These are phyloP conservation scores for Mycena metata DNA, from an alignment of 768 basidiomycete species.

Conservation along the genomic window DNA sequence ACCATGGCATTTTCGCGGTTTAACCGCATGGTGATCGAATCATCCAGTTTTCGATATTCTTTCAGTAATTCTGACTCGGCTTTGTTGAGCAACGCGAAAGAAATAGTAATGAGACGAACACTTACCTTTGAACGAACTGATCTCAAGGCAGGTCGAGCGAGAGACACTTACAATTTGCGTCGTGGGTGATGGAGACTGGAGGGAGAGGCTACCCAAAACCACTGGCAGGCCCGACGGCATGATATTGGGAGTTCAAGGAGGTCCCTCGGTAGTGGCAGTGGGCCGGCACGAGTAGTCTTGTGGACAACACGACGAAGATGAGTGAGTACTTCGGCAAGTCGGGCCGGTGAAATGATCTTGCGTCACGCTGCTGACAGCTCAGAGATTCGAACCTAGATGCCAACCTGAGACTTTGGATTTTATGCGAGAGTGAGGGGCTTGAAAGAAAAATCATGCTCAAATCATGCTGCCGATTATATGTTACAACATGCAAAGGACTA, in stretches of 20 bases:
- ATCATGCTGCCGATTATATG: constrained; percentile 27
- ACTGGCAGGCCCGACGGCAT: constrained; percentile 54
- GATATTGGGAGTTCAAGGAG: too few relatives aligned
- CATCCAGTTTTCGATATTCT: constrained; percentile 87
- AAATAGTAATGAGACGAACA: not conserved
- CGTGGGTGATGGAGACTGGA: constrained; percentile 77
- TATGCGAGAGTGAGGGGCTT: too few relatives aligned
- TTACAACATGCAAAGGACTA: constrained; percentile 27
- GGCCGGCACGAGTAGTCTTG: too few relatives aligned
- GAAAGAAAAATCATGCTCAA: too few relatives aligned
- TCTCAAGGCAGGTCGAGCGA: constrained; percentile 69
- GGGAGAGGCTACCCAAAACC: constrained; percentile 73
- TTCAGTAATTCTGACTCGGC: constrained; percentile 74
- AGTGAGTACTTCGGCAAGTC: too few relatives aligned
- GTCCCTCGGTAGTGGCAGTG: too few relatives aligned
- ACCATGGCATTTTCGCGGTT: constrained; percentile 84
- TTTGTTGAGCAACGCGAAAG: constrained; percentile 68
- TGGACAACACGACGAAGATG: too few relatives aligned
- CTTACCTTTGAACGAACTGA: constrained; percentile 32
- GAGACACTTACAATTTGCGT: constrained; percentile 80
- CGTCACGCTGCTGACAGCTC: too few relatives aligned
- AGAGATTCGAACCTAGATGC: too few relatives aligned
- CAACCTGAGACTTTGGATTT: too few relatives aligned
- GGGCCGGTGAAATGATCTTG: too few relatives aligned
- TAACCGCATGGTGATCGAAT: constrained; percentile 82